Evolutionary conservation across 768 basidiomycete species (phyloP).

Genomic region (Goffeauzyma gilvescens): DNA sequence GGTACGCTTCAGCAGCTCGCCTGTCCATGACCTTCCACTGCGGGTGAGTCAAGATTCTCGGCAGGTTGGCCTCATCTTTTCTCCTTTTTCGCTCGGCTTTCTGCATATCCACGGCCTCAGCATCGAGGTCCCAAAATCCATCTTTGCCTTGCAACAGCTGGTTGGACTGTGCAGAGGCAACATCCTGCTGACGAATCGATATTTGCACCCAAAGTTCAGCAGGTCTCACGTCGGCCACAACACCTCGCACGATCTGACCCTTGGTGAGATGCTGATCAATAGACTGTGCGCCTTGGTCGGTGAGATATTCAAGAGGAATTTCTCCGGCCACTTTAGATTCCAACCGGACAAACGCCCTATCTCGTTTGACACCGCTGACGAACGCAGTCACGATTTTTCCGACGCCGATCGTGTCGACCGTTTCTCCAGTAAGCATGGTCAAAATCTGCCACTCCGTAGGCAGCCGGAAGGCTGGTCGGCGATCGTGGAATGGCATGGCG

Average conservation of each 20-base stretch:
- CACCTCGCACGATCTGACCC: constrained; percentile 59
- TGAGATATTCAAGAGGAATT: constrained; percentile 45
- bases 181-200: constrained; percentile 40
- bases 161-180: constrained; percentile 38
- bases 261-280: constrained; percentile 30
- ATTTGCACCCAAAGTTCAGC: constrained; percentile 54
- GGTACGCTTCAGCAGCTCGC: constrained; percentile 65
- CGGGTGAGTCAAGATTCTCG: constrained; percentile 87
- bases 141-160: constrained; percentile 42
- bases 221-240: constrained; percentile 50
- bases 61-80: constrained; percentile 55
- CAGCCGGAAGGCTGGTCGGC: constrained; percentile 44
- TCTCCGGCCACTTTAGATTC: constrained; percentile 82
- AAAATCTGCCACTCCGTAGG: constrained; percentile 63
- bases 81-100: constrained; percentile 64
- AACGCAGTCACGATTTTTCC: constrained; percentile 52
- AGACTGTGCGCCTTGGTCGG: constrained; percentile 35
- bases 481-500: constrained; percentile 58
- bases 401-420: constrained; percentile 49
- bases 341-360: constrained; percentile 49
- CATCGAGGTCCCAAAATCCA: constrained; percentile 24
- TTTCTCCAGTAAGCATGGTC: constrained; percentile 92
- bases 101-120: constrained; percentile 48
- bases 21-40: constrained; percentile 94
- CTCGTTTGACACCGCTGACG: constrained; percentile 39